Evolutionary conservation across 179 eudicot genomes (phyloP).

Genomic region (Patellifolia procumbens): DNA sequence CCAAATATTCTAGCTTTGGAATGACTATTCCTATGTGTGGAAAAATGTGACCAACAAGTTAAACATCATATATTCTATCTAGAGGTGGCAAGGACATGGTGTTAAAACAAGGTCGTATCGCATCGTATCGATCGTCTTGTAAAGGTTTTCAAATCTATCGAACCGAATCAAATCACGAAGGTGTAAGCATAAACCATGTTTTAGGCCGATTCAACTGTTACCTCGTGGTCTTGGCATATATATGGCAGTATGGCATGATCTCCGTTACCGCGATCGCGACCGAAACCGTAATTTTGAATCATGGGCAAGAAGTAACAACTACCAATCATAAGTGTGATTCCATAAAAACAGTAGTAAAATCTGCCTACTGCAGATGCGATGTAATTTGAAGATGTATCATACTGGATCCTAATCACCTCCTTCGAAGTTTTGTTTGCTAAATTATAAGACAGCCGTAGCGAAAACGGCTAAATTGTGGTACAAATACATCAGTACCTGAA

Average conservation of each 20-base stretch:
- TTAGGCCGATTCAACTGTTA: too few relatives aligned
- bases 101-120: too few relatives aligned
- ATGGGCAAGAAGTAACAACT: too few relatives aligned
- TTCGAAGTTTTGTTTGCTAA: neutral
- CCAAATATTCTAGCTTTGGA: neutral
- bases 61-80: neutral
- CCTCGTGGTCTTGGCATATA: too few relatives aligned
- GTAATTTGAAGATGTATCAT: neutral
- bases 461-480: neutral
- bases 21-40: neutral
- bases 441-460: neutral
- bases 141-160: too few relatives aligned
- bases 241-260: too few relatives aligned
- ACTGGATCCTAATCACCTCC: neutral
- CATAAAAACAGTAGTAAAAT: neutral
- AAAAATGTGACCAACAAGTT: neutral
- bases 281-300: too few relatives aligned
- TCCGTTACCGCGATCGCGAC: too few relatives aligned
- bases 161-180: too few relatives aligned
- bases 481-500: neutral
- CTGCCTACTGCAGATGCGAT: neutral
- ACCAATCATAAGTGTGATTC: too few relatives aligned
- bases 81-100: neutral
- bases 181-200: too few relatives aligned
- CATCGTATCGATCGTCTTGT: too few relatives aligned